Conservation (phyloP, 148 eudicot species). For the Nepenthes gracilis region DNA sequence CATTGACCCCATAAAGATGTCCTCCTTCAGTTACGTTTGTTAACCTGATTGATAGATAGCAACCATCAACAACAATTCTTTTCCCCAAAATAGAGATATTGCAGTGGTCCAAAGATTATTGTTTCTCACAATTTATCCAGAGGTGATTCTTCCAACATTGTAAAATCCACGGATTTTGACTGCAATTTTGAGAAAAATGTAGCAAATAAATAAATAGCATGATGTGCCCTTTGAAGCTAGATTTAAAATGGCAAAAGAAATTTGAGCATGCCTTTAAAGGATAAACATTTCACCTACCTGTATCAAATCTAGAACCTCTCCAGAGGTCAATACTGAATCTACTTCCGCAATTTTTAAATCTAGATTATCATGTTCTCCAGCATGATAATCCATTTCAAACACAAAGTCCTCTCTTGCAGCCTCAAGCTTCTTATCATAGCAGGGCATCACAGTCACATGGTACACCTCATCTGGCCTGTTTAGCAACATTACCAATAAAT, state of each 20-base stretch:
- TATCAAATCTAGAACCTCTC: conserved; percentile 83
- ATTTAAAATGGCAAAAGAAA: no score
- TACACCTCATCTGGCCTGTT: conserved; percentile 82
- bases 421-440: conserved; percentile 99
- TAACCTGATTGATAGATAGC: conserved; percentile 28
- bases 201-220: neutral
- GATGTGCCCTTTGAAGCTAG: neutral
- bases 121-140: conserved; percentile 63
- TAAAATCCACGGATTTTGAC: conserved; percentile 64
- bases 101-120: neutral
- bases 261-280: neutral
- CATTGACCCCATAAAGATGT: conserved; percentile 65
- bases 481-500: conserved; percentile 2
- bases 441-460: conserved; percentile 99
- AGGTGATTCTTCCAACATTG: conserved; percentile 71
- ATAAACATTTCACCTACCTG: conserved; percentile 30
- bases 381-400: conserved; percentile 41
- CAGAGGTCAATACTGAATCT: conserved; percentile 97
- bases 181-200: conserved; percentile 21
- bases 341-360: conserved; percentile 52
- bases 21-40: conserved; percentile 80
- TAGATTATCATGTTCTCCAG: conserved; percentile 20
- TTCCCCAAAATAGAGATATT: neutral
- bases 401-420: conserved; percentile 91
- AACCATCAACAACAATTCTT: neutral